phyloP scores from a whole-genome alignment of 2,329 filamentous ascomycete genomes.

The Pseudocercospora pini-densiflorae region DNA sequence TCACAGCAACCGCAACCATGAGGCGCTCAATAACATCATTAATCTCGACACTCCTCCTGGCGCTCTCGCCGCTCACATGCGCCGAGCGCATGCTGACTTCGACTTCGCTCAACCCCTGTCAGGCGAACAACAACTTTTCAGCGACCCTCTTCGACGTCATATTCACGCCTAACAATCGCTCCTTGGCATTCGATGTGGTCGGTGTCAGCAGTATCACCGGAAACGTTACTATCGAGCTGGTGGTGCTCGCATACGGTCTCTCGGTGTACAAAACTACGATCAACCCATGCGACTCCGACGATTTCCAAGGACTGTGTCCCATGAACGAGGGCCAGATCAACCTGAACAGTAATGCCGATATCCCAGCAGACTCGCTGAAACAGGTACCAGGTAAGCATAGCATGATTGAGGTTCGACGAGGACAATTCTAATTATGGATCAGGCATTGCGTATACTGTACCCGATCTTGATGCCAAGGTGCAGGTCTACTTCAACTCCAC shows the following conservation, averaged over 20 bases:
- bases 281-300: slow-evolving; percentile 73
- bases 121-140: slow-evolving; percentile 81
- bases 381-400: slow-evolving; percentile 65
- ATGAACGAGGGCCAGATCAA: slow-evolving; percentile 86
- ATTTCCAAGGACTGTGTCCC: slow-evolving; percentile 79
- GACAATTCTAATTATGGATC: slow-evolving; percentile 14
- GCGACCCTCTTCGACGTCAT: slow-evolving; percentile 87
- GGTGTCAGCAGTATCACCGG: slow-evolving; percentile 84
- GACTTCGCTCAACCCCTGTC: slow-evolving; percentile 82
- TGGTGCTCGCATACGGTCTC: slow-evolving; percentile 83
- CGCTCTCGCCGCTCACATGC: slow-evolving; percentile 53
- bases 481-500: slow-evolving; percentile 79
- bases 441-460: slow-evolving; percentile 84
- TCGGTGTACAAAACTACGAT: slow-evolving; percentile 68
- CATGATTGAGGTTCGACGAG: neutral
- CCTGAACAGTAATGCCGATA: slow-evolving; percentile 70
- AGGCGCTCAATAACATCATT: slow-evolving; percentile 35
- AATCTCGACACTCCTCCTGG: slow-evolving; percentile 38
- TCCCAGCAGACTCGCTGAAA: slow-evolving; percentile 62
- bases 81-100: slow-evolving; percentile 75
- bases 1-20: slow-evolving; percentile 29
- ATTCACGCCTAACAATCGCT: slow-evolving; percentile 76
- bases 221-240: slow-evolving; percentile 76
- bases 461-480: slow-evolving; percentile 87
- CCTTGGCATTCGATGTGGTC: slow-evolving; percentile 73